Base-by-base conservation (phyloP, 2,329 filamentous ascomycete genomes). In the Nothophaeocryptopus gaeumannii region DNA sequence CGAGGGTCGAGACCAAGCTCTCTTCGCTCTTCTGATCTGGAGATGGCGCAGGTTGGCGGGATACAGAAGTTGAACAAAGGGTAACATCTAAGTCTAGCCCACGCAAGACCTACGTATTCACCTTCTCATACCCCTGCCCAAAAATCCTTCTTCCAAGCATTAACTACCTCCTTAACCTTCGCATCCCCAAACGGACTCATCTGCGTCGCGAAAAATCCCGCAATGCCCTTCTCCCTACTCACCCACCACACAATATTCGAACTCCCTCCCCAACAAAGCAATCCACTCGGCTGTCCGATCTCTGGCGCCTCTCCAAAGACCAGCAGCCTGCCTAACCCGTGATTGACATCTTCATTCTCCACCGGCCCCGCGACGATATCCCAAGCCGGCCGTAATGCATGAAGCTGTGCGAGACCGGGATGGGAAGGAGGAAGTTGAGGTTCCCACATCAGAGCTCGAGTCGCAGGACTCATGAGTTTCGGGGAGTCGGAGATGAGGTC, bases 401-500 rank as follows among this genome's bases (percentile, higher is more conserved):
- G 11, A 3, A 54, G 40, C 47, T 50, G 47, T 3, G 43, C 13
- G 5, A 45, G 14, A 5, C 31, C 43, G 1, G 38, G 15, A 7
- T 39, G 41, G 13, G 55, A 53, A 0, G 50, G 37, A 2, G 53
- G 63, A 0, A 80, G 68, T 38, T 77, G 76, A 0, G 76, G 67
- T 44, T 67, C 56, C 50, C 78, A 78, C 64, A 80, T 71, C 26
- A 67, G 51, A 1, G 70, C 64, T 0, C 72, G 65, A 0, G 71
- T 76, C 1, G 59, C 57, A 0, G 63, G 60, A 13, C 59, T 67
- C 5, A 81, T 66, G 1, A 80, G 53, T 35, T 69, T 72, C 2
- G 70, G 73, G 34, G 78, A 74, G 34, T 78, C 70, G 2, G 61
- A 58, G 0, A 78, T 64, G 1, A 81, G 59, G 1, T 75, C 77